Evolutionary conservation across 2,329 filamentous ascomycete species (phyloP).

Genomic region (Penicillium rolfsii): DNA sequence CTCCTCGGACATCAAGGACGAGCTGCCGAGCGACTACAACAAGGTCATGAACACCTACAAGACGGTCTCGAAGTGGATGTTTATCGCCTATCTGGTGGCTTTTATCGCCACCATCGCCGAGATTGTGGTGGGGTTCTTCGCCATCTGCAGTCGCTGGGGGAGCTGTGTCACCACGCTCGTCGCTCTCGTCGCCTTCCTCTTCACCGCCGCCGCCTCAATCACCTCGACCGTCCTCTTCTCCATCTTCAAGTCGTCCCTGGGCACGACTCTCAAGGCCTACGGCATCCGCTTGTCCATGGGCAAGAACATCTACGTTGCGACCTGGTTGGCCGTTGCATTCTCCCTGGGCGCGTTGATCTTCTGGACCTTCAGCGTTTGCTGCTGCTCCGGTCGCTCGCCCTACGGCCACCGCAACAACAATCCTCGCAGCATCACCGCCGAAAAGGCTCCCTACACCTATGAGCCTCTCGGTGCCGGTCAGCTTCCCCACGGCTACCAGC

Average conservation of each 20-base stretch:
- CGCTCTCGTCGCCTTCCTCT: conserved; percentile 60
- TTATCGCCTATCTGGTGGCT: conserved; percentile 77
- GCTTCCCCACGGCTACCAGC: conserved; percentile 25
- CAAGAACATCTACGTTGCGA: conserved; percentile 67
- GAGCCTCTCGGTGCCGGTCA: conserved; percentile 53
- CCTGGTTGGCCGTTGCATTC: conserved; percentile 81
- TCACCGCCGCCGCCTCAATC: conserved; percentile 67
- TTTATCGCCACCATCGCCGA: conserved; percentile 70
- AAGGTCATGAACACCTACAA: conserved; percentile 73
- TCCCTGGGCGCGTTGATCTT: conserved; percentile 76
- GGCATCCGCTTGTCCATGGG: conserved; percentile 70
- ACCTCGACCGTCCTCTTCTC: conserved; percentile 75
- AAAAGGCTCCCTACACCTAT: conserved; percentile 66
- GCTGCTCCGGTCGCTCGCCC: conserved; percentile 72
- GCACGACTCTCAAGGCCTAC: conserved; percentile 69
- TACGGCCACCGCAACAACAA: conserved; percentile 49
- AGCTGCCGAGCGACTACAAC: conserved; percentile 69
- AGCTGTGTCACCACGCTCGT: conserved; percentile 82
- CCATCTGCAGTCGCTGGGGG: conserved; percentile 79
- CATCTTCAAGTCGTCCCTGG: conserved; percentile 69
- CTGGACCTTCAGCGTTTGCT: conserved; percentile 92
- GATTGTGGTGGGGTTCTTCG: conserved; percentile 77
- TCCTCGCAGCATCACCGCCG: conserved; percentile 52
- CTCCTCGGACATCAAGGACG: conserved; percentile 58
- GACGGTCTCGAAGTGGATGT: conserved; percentile 77